phyloP scores from a whole-genome alignment of 208 protist species.

The Acanthamoeba culbertsoni region DNA sequence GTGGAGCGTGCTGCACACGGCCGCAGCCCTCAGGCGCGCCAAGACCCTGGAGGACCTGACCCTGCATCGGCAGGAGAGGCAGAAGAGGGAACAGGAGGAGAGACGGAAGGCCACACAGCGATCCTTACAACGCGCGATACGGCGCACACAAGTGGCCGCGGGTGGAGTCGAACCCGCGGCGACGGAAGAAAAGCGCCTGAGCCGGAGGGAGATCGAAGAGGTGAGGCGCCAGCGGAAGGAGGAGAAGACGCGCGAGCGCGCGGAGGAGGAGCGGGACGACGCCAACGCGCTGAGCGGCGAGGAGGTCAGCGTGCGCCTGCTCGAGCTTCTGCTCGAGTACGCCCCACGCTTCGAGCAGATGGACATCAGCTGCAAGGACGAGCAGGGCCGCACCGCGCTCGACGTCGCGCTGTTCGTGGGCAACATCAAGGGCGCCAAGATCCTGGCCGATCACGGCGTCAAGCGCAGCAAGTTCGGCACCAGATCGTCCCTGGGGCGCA shows the following conservation, averaged over 20 bases:
- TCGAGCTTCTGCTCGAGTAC: background rate
- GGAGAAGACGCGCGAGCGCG: background rate
- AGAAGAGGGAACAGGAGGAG: background rate
- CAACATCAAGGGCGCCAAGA: constrained; percentile 6
- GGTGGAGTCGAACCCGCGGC: background rate
- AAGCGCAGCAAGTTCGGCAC: background rate
- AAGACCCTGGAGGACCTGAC: background rate
- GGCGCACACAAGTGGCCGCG: background rate
- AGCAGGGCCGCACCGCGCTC: background rate
- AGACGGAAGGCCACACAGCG: background rate
- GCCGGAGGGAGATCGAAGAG: background rate
- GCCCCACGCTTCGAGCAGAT: background rate
- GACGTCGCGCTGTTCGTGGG: background rate
- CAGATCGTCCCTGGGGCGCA: background rate
- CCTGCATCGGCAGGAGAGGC: background rate
- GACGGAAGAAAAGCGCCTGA: background rate
- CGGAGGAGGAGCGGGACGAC: background rate
- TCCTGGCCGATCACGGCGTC: background rate
- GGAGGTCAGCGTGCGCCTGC: background rate
- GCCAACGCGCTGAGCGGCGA: background rate
- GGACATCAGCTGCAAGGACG: background rate
- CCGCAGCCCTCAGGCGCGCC: background rate
- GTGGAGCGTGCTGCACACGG: constrained; percentile 29
- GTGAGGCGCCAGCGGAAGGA: constrained; percentile 2
- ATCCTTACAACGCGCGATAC: background rate